Percentiles rank a stretch among this genome's conserved stretches.
Conservation (phyloP, 805 yeast genomes). For the Jamesozyma piceae region DNA sequence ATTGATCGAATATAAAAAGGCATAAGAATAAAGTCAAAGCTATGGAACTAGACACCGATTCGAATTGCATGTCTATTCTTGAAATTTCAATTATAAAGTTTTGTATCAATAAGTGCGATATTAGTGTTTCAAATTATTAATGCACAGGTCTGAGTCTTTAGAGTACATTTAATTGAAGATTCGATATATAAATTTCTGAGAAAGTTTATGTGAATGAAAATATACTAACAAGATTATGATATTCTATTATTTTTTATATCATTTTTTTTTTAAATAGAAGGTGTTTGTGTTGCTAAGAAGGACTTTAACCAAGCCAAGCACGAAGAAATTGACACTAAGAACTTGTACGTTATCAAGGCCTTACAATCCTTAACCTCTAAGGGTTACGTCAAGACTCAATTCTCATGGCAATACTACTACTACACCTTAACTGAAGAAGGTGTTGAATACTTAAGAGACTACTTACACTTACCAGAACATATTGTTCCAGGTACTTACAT, state of each 20-base stretch:
- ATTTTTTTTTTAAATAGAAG: slow-evolving; percentile 59
- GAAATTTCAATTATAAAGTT: too few relatives aligned
- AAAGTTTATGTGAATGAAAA: background rate
- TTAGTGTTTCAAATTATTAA: too few relatives aligned
- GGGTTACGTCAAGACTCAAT: slow-evolving; percentile 99
- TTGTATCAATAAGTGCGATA: too few relatives aligned
- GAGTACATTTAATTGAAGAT: too few relatives aligned
- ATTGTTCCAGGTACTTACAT: slow-evolving; percentile 97
- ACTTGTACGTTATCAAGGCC: slow-evolving; percentile 97
- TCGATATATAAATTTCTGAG: too few relatives aligned
- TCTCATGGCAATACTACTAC: slow-evolving; percentile 99
- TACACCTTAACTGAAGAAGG: slow-evolving; percentile 99
- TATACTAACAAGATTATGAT: slow-evolving; percentile 19
- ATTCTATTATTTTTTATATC: slow-evolving; percentile 4
- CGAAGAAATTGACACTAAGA: slow-evolving; percentile 96
- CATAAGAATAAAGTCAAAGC: too few relatives aligned
- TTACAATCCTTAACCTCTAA: slow-evolving; percentile 97
- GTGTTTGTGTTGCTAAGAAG: slow-evolving; percentile 99
- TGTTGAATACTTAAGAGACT: slow-evolving; percentile 95
- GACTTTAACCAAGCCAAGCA: slow-evolving; percentile 96
- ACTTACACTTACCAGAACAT: slow-evolving; percentile 97
- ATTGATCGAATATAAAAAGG: too few relatives aligned
- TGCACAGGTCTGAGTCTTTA: too few relatives aligned
- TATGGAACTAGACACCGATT: too few relatives aligned
- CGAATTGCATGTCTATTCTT: too few relatives aligned